Conservation (phyloP, 225 moss, liverwort and hornwort genomes). For the Pseudisothecium myosuroides region DNA sequence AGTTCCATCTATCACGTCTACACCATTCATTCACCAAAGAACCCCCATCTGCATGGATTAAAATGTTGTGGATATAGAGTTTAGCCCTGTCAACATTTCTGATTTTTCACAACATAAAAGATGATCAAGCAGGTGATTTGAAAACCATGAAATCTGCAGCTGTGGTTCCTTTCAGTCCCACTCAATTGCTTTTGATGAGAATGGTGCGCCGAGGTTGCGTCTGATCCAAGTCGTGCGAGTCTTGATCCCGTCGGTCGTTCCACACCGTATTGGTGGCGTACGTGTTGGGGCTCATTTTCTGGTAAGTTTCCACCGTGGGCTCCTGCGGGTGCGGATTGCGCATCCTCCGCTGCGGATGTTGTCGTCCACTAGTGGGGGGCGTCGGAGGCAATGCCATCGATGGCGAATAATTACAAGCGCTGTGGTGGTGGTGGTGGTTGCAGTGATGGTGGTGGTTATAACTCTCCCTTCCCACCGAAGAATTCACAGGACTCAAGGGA, state of each 20-base stretch:
- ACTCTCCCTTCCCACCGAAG: not conserved
- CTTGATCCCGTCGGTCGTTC: slow-evolving; percentile 16
- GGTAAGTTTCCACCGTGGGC: slow-evolving; percentile 26
- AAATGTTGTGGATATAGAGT: not conserved
- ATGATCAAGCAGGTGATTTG: not conserved
- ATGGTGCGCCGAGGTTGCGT: not conserved
- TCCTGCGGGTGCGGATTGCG: not conserved
- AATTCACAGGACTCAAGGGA: not conserved
- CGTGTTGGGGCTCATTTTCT: slow-evolving; percentile 3
- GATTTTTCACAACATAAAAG: not conserved
- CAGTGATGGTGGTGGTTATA: not conserved
- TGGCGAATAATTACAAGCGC: not conserved
- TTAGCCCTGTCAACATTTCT: too few relatives aligned
- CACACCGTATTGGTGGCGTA: slow-evolving; percentile 30
- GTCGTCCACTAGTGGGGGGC: not conserved
- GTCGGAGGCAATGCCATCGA: not conserved
- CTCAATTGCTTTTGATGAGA: slow-evolving; percentile 14
- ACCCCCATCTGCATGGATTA: not conserved
- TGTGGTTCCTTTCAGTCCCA: not conserved
- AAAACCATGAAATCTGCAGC: not conserved
- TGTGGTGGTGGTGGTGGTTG: not conserved
- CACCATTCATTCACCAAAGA: not conserved
- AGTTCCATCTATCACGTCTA: not conserved
- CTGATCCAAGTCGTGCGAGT: not conserved
- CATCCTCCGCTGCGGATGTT: not conserved